These are phyloP conservation scores for Diutina pseudorugosa DNA, from an alignment of 1,139 yeast genomes.

Conservation along the genomic window DNA sequence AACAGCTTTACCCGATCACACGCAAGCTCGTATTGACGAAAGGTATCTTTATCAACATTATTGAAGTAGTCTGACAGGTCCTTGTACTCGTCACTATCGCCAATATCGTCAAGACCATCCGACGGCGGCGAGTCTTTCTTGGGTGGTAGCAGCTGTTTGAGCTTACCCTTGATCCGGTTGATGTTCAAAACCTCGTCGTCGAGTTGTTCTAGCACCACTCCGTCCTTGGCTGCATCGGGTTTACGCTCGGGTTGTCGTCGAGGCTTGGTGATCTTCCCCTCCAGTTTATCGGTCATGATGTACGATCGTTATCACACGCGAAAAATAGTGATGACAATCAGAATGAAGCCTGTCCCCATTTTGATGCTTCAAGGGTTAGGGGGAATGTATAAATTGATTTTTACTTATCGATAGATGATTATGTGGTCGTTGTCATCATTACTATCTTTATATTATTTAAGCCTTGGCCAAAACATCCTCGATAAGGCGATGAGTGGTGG, in stretches of 20 bases:
- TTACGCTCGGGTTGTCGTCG: constrained; percentile 10
- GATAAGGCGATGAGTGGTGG: constrained; percentile 36
- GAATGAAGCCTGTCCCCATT: no score
- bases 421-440: background rate
- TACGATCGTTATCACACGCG: background rate
- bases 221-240: constrained; percentile 5
- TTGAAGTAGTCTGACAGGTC: constrained; percentile 22
- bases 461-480: constrained; percentile 7
- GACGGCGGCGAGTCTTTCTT: background rate
- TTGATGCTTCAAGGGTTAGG: no score
- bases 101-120: background rate
- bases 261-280: constrained; percentile 17
- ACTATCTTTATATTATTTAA: no score
- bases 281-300: constrained; percentile 9
- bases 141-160: background rate
- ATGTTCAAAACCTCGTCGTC: constrained; percentile 9
- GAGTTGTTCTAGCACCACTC: constrained; percentile 6
- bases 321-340: no score
- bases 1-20: constrained; percentile 57
- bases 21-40: constrained; percentile 59
- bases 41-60: constrained; percentile 29
- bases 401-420: no score
- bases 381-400: no score
- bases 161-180: constrained; percentile 6
- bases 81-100: constrained; percentile 7